These are phyloP conservation scores for Elongisporangium prolatum DNA, from an alignment of 352 stramenopile species.

Conservation along the genomic window DNA sequence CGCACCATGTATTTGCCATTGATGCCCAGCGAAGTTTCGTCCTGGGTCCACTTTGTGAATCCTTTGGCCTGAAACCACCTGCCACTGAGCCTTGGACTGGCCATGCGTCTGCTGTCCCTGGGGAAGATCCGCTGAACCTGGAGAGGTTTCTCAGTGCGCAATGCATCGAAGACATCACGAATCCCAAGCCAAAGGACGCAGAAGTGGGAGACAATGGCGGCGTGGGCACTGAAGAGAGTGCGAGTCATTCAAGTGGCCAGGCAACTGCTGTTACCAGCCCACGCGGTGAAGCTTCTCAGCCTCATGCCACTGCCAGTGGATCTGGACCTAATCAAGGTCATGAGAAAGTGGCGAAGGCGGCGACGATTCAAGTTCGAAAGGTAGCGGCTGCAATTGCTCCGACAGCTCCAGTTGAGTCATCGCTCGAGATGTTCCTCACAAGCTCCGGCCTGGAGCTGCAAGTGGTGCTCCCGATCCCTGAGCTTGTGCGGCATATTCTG, in stretches of 20 bases:
- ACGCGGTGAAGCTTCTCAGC: not conserved
- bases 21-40: conserved; percentile 43
- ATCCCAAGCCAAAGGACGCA: conserved; percentile 1
- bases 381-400: not conserved
- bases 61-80: conserved; percentile 35
- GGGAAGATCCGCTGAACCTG: conserved; percentile 26
- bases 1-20: conserved; percentile 49
- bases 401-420: not conserved
- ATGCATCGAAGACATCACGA: conserved; percentile 37
- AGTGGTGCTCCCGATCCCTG: conserved; percentile 11
- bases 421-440: conserved; percentile 12
- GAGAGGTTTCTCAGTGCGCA: conserved; percentile 46
- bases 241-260: not conserved
- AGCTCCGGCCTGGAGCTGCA: conserved; percentile 21
- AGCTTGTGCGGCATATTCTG: conserved; percentile 29
- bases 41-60: conserved; percentile 31
- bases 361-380: not conserved
- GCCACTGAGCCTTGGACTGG: not conserved
- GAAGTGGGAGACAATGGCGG: not conserved
- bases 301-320: not conserved
- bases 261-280: not conserved
- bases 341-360: not conserved
- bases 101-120: not conserved
- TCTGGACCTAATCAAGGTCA: not conserved
- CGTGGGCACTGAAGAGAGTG: not conserved